Evolutionary conservation across 257 asterid genomes (phyloP).

Genomic region (Ligustrum vulgare): DNA sequence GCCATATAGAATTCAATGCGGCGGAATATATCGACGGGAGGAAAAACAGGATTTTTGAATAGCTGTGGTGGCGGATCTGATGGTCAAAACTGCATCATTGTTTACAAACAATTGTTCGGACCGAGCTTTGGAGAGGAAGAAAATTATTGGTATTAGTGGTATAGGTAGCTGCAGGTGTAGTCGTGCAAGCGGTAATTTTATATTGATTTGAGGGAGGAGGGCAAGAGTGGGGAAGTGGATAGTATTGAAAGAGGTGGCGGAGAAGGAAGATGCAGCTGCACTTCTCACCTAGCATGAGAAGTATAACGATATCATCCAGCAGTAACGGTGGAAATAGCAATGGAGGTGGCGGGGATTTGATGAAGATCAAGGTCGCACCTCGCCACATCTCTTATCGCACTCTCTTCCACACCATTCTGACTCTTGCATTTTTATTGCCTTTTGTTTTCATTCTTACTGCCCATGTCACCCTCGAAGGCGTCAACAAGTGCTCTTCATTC

Average conservation of each 20-base stretch:
- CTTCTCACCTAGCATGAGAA: constrained; percentile 66
- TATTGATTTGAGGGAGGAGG: constrained; percentile 1
- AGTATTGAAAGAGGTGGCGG: constrained; percentile 31
- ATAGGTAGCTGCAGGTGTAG: constrained; percentile 21
- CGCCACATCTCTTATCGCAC: constrained; percentile 52
- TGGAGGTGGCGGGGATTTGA: constrained; percentile 41
- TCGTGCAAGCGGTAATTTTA: constrained; percentile 33
- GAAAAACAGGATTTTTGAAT: constrained; percentile 35
- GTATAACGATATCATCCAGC: constrained; percentile 59
- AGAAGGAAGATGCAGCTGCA: constrained; percentile 59
- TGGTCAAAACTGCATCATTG: constrained; percentile 38
- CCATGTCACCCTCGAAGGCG: constrained; percentile 60
- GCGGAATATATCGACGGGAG: constrained; percentile 31
- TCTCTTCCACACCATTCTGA: constrained; percentile 46
- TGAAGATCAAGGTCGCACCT: constrained; percentile 57
- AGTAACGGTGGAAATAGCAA: constrained; percentile 35
- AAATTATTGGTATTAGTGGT: constrained; percentile 23
- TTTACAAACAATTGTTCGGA: constrained; percentile 31
- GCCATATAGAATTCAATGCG: constrained; percentile 24
- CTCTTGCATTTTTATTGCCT: constrained; percentile 53
- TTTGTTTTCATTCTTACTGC: constrained; percentile 57
- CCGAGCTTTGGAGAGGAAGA: constrained; percentile 13
- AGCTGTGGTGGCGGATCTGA: constrained; percentile 50
- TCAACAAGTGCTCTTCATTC: constrained; percentile 57
- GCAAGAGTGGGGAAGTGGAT: constrained; percentile 10